phyloP scores from a whole-genome alignment of 2,329 filamentous ascomycete genomes.

The Fusarium poae region DNA sequence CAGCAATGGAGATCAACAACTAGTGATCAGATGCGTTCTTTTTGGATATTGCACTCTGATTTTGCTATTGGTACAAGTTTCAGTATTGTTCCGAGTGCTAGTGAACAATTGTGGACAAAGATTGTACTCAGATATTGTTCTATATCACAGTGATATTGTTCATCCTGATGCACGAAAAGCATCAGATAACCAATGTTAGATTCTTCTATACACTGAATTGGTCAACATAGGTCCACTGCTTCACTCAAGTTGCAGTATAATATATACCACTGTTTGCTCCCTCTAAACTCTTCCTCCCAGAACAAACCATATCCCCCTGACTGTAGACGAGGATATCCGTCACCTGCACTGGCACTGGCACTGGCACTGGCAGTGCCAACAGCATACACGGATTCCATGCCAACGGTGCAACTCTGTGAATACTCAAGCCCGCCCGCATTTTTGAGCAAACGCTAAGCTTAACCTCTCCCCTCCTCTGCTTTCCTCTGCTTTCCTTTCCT shows the following conservation, averaged over 20 bases:
- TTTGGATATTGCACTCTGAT: neutral
- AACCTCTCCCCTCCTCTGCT: neutral
- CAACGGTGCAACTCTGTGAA: conserved; percentile 1
- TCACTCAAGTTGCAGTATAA: neutral
- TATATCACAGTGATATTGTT: conserved; percentile 6
- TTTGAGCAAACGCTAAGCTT: neutral
- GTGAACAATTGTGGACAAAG: neutral
- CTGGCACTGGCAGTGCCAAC: conserved; percentile 10
- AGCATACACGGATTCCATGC: conserved; percentile 2
- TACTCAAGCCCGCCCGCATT: neutral
- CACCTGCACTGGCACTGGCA: neutral
- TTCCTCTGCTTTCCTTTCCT: neutral
- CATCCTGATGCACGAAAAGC: neutral
- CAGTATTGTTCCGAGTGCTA: neutral
- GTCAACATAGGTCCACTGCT: neutral
- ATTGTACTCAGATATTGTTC: conserved; percentile 14
- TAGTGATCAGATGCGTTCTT: neutral
- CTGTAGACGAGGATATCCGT: neutral
- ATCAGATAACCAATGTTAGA: neutral
- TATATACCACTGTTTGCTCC: conserved; percentile 1
- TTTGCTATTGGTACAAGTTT: neutral
- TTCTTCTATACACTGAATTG: neutral
- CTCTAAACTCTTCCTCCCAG: neutral
- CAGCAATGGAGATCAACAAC: neutral
- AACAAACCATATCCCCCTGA: neutral